Percentiles rank a stretch among this genome's conserved stretches.
These are phyloP conservation scores for Lepidium aucheri DNA, from an alignment of 345 rosid species.

Conservation along the genomic window DNA sequence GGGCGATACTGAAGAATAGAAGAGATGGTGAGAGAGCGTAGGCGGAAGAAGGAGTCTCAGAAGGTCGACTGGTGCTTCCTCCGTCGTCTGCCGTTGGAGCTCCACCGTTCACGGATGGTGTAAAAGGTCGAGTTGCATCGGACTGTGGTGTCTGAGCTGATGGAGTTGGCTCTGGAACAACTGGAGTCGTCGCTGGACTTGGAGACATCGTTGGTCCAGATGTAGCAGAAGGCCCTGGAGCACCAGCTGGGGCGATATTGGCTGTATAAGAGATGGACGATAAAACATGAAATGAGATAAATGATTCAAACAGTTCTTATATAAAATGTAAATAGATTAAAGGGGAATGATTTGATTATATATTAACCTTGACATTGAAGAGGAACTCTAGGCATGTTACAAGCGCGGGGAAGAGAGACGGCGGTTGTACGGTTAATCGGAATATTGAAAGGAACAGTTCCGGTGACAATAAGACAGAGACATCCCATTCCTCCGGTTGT, in stretches of 20 bases:
- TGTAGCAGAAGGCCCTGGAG: conserved; percentile 62
- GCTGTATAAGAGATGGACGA: conserved; percentile 20
- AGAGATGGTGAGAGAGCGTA: conserved; percentile 40
- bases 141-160: conserved; percentile 54
- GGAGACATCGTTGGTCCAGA: conserved; percentile 48
- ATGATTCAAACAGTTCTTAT: background rate
- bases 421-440: conserved; percentile 77
- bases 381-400: conserved; percentile 77
- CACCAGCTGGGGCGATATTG: conserved; percentile 51
- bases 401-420: conserved; percentile 73
- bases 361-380: conserved; percentile 63
- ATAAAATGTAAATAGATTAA: background rate
- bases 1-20: conserved; percentile 37
- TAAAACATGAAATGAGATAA: background rate
- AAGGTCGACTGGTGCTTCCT: conserved; percentile 38
- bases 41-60: conserved; percentile 46
- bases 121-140: conserved; percentile 36
- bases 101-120: conserved; percentile 33
- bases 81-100: conserved; percentile 42
- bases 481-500: conserved; percentile 57
- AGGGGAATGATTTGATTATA: background rate
- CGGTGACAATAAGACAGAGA: conserved; percentile 60
- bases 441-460: conserved; percentile 53
- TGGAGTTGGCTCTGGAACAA: conserved; percentile 53
- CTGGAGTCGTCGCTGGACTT: conserved; percentile 39